Percentiles rank a stretch among this genome's conserved stretches.
Conservation (phyloP, 1,139 yeast species). For the Hanseniaspora sp. region DNA sequence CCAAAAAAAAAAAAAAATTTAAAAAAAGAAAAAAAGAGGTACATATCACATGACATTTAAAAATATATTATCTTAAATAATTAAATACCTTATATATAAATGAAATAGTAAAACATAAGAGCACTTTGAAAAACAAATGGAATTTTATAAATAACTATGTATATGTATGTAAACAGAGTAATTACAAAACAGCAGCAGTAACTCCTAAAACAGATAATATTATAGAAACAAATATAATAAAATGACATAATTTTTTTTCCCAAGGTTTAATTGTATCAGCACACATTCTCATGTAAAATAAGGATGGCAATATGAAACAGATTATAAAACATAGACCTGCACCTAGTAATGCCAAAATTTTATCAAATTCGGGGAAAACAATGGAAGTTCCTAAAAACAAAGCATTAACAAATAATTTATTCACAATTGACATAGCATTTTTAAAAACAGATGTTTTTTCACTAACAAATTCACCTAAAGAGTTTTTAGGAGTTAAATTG, state of each 20-base stretch:
- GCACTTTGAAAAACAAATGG: neutral
- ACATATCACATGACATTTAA: neutral
- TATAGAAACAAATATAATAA: constrained; percentile 39
- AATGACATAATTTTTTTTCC: constrained; percentile 35
- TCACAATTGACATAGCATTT: constrained; percentile 15
- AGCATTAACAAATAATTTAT: constrained; percentile 34
- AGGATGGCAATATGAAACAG: constrained; percentile 65
- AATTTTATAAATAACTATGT: neutral
- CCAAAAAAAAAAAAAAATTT: neutral
- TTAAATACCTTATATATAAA: neutral
- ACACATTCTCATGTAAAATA: constrained; percentile 56
- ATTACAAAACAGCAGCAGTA: constrained; percentile 28
- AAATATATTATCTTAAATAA: neutral
- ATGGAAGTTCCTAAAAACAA: constrained; percentile 44
- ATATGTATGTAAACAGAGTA: neutral
- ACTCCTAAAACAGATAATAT: constrained; percentile 45
- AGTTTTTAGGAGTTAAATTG: constrained; percentile 13
- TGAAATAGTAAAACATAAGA: neutral
- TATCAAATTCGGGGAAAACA: constrained; percentile 65
- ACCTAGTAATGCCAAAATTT: constrained; percentile 72
- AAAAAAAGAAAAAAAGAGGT: neutral
- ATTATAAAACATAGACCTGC: constrained; percentile 70
- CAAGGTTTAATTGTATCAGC: constrained; percentile 34
- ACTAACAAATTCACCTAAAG: constrained; percentile 12
- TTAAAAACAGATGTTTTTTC: neutral